Evolutionary conservation across 116 monocot genomes (phyloP), one percentile per base, ranked within the genome.

Genomic region (Cymodocea nodosa): DNA sequence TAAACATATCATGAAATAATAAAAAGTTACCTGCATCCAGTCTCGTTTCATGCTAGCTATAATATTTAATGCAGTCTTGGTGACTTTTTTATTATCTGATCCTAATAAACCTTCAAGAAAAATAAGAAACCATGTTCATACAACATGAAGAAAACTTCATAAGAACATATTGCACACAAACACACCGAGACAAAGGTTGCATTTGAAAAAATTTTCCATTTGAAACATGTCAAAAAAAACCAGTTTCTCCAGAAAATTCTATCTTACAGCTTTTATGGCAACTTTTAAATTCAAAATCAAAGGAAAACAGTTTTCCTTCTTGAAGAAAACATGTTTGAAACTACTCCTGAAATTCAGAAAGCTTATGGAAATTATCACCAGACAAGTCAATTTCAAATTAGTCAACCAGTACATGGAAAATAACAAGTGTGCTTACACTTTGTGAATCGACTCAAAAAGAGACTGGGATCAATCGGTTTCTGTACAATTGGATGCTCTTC

Each of bases 1-100:
- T 56, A 23, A 8, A 22, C 15, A 56, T 24, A 64, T 49, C 6
- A 44, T 35, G 4, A 56, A 44, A 4, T 56, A 34, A n/a, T 50
- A 14, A 64, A 22, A 63, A 63, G 48, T 79, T 69, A 49, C 94
- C 81, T 87, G 87, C 87, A 95, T 90, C 95, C 95, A 95, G 71
- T 95, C 95, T 68, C 95, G 77, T 70, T 95, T 95, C 95, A 95
- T 90, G 72, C 90, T 87, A 68, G 87, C 90, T 74, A 95, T 56
- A 64, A 95, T 87, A 30, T 77, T 77, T 44, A 95, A 56, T 62
- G 95, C 90, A 48, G 85, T 83, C 44, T 75, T 72, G 63, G 83
- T 79, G 60, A 95, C 83, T n/a, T 66, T 65, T 20, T 75, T 74
- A 57, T 94, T 68, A 56, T 70, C 78, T 74, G 53, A 62, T 24